Evolutionary conservation across 2,329 filamentous ascomycete species (phyloP).

Genomic region (Aspergillus ibericus): DNA sequence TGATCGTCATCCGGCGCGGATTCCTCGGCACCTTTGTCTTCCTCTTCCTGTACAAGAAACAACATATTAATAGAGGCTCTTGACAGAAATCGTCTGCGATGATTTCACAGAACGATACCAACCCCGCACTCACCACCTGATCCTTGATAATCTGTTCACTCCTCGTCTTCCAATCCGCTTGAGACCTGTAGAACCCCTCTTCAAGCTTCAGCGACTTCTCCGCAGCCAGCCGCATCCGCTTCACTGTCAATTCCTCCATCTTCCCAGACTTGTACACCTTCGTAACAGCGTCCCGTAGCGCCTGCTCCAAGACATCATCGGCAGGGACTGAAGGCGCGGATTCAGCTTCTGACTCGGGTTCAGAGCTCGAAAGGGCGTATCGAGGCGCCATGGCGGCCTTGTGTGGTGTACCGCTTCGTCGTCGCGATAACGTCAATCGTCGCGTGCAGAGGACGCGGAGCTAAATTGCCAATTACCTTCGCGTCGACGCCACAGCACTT

Average conservation of each 20-base stretch:
- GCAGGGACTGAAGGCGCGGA: conserved; percentile 31
- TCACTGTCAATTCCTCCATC: conserved; percentile 57
- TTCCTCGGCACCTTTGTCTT: conserved; percentile 28
- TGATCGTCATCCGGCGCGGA: conserved; percentile 11
- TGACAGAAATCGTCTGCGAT: too few relatives aligned
- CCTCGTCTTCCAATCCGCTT: conserved; percentile 53
- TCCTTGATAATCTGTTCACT: conserved; percentile 56
- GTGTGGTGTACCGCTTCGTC: background rate
- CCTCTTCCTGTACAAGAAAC: conserved; percentile 28
- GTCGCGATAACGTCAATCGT: background rate
- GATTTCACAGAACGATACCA: background rate
- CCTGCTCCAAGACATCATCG: conserved; percentile 37
- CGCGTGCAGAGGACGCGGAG: background rate
- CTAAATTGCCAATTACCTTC: background rate
- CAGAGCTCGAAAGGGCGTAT: conserved; percentile 34
- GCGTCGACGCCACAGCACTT: background rate
- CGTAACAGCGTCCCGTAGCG: conserved; percentile 40
- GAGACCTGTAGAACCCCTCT: conserved; percentile 57
- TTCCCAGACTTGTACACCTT: conserved; percentile 41
- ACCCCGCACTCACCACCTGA: conserved; percentile 47
- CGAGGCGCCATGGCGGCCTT: conserved; percentile 28
- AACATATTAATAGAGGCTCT: background rate
- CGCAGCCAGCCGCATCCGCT: conserved; percentile 54
- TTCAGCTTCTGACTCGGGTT: conserved; percentile 18
- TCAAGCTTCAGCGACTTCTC: conserved; percentile 55